A percentile compares a stretch with the other conserved stretches of the same genome.
These are phyloP conservation scores for Cryptococcus sp. DNA, from an alignment of 1,284 basidiomycete species.

Conservation along the genomic window DNA sequence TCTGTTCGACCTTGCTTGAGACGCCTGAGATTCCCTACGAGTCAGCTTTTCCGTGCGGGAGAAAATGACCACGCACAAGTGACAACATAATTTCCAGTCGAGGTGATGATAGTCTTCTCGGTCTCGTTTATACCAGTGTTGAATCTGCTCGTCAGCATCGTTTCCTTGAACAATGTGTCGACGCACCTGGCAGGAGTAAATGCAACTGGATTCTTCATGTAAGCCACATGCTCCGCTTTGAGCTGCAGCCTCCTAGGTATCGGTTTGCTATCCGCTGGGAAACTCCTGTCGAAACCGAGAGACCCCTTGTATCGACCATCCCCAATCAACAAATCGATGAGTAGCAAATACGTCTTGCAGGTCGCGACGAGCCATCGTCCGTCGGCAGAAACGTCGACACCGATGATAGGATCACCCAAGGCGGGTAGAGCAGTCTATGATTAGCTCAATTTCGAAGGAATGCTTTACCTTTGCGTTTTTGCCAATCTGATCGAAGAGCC, in stretches of 20 bases:
- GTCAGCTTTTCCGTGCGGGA: background rate
- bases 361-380: conserved; percentile 96
- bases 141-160: conserved; percentile 56
- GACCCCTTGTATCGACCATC: conserved; percentile 81
- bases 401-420: conserved; percentile 89
- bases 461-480: conserved; percentile 79
- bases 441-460: background rate
- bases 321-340: conserved; percentile 93
- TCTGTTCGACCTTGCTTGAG: conserved; percentile 87
- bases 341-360: conserved; percentile 86
- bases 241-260: conserved; percentile 84
- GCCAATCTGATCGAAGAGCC: conserved; percentile 91
- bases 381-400: conserved; percentile 89
- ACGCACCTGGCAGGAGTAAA: conserved; percentile 81
- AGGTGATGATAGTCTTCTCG: conserved; percentile 95
- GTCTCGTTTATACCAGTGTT: conserved; percentile 79
- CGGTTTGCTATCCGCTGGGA: conserved; percentile 91
- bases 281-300: conserved; percentile 88
- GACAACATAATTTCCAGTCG: conserved; percentile 89
- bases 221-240: conserved; percentile 86
- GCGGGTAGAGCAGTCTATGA: conserved; percentile 81
- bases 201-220: conserved; percentile 82
- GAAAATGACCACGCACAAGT: conserved; percentile 54
- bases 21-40: conserved; percentile 74
- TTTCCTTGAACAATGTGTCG: too few species aligned